Percentiles rank a stretch among this genome's conserved stretches.
Conservation (phyloP, 768 basidiomycete species). For the Clavaria fumosa region DNA sequence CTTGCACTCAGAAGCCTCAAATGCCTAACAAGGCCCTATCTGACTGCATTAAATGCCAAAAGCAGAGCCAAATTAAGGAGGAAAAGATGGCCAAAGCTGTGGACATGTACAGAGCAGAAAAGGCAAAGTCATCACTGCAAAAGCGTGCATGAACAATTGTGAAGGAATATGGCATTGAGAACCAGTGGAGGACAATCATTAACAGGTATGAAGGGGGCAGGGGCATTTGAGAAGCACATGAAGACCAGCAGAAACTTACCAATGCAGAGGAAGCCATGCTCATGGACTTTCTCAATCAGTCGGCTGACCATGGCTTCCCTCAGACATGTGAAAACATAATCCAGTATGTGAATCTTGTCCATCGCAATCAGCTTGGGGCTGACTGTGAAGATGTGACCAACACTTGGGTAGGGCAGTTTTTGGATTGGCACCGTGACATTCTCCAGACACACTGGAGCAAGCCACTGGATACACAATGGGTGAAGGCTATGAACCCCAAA, state of each 20-base stretch:
- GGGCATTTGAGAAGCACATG: slow-evolving; percentile 8
- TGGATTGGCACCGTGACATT: slow-evolving; percentile 13
- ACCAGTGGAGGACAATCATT: neutral
- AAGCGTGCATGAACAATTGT: neutral
- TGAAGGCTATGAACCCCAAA: slow-evolving; percentile 16
- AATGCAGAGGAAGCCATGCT: slow-evolving; percentile 16
- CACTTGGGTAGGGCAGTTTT: slow-evolving; percentile 18
- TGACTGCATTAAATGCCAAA: neutral
- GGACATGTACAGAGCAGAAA: neutral
- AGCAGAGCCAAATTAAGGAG: neutral
- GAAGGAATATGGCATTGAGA: neutral
- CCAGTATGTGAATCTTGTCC: slow-evolving; percentile 16
- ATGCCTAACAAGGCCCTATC: neutral
- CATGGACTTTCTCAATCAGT: slow-evolving; percentile 16
- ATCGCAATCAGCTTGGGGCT: slow-evolving; percentile 8
- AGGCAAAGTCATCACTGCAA: neutral
- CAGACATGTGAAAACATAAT: slow-evolving; percentile 11
- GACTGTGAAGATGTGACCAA: slow-evolving; percentile 12
- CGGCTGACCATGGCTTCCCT: slow-evolving; percentile 18
- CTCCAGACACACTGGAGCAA: slow-evolving; percentile 21
- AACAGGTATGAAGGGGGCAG: neutral
- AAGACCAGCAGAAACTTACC: slow-evolving; percentile 16
- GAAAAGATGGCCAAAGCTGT: neutral
- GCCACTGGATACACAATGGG: slow-evolving; percentile 18
- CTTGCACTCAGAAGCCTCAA: no score